Evolutionary conservation across 371 early-diverging fungal species (phyloP).

Genomic region (Zopfochytrium polystomum): DNA sequence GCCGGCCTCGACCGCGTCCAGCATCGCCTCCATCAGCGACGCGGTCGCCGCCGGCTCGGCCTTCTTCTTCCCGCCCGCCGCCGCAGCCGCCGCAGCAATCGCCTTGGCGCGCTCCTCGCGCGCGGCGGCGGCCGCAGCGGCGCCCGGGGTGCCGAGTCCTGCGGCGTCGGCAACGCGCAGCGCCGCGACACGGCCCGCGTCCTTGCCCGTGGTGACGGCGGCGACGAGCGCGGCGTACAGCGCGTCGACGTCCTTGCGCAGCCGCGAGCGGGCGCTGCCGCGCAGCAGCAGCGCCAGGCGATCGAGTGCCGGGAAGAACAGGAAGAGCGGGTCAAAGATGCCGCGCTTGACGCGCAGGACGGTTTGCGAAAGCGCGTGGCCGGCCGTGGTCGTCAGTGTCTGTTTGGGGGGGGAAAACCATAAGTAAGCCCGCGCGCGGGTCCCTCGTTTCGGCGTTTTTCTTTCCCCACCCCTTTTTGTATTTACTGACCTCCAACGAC

Average conservation of each 20-base stretch:
- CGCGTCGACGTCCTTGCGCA: conserved; percentile 1
- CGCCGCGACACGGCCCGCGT: not conserved
- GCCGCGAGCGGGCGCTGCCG: not conserved
- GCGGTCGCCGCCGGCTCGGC: not conserved
- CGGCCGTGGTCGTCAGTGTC: not conserved
- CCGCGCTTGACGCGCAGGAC: conserved; percentile 1
- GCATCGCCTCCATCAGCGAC: not conserved
- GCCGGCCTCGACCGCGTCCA: conserved; percentile 1
- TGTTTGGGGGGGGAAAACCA: too few species aligned
- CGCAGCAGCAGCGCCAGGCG: not conserved
- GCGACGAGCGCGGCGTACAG: not conserved
- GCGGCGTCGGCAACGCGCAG: not conserved
- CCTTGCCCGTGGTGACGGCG: not conserved
- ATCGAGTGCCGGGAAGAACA: conserved; percentile 8
- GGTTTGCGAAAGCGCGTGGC: not conserved
- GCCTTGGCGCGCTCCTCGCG: too few species aligned
- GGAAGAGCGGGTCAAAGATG: conserved; percentile 11
- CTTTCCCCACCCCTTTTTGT: too few species aligned
- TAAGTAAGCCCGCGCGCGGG: too few species aligned
- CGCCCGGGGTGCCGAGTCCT: not conserved
- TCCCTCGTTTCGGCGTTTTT: too few species aligned
- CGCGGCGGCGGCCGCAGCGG: too few species aligned
- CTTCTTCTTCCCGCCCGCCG: not conserved
- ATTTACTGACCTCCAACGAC: not conserved
- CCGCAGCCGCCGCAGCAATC: too few species aligned